These are phyloP conservation scores for Epichloe uncinata DNA, from an alignment of 2,329 filamentous ascomycete species.

Conservation along the genomic window DNA sequence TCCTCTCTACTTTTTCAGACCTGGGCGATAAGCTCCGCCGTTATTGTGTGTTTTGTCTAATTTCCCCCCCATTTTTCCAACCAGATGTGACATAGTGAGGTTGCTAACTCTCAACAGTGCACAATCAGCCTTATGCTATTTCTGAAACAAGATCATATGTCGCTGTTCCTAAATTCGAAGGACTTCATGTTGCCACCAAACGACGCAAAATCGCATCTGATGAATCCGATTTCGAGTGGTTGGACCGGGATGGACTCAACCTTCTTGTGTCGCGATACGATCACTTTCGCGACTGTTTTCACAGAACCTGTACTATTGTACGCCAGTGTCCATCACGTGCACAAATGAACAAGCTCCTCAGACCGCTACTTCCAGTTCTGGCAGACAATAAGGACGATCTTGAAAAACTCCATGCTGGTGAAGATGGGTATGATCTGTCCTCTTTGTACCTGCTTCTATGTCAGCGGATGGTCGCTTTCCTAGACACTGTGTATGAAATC, in stretches of 20 bases:
- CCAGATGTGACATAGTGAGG: neutral
- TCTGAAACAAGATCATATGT: constrained; percentile 14
- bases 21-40: constrained; percentile 14
- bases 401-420: constrained; percentile 6
- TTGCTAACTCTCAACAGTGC: constrained; percentile 2
- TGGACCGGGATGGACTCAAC: constrained; percentile 12
- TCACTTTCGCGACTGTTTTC: constrained; percentile 11
- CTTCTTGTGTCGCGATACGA: constrained; percentile 13
- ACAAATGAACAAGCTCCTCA: constrained; percentile 14
- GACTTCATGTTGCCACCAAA: constrained; percentile 14
- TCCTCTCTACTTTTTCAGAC: constrained; percentile 14
- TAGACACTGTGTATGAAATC: constrained; percentile 17
- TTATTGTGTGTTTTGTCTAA: constrained; percentile 9
- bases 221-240: constrained; percentile 13
- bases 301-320: constrained; percentile 11
- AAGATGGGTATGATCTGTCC: constrained; percentile 10
- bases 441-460: constrained; percentile 12
- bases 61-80: neutral
- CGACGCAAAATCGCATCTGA: constrained; percentile 13
- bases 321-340: constrained; percentile 8
- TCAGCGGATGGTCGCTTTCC: constrained; percentile 8
- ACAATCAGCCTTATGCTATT: constrained; percentile 12
- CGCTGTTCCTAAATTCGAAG: neutral
- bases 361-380: constrained; percentile 11
- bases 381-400: constrained; percentile 11